These are phyloP conservation scores for Gigaspora rosea DNA, from an alignment of 192 early-diverging fungal species.

Conservation along the genomic window DNA sequence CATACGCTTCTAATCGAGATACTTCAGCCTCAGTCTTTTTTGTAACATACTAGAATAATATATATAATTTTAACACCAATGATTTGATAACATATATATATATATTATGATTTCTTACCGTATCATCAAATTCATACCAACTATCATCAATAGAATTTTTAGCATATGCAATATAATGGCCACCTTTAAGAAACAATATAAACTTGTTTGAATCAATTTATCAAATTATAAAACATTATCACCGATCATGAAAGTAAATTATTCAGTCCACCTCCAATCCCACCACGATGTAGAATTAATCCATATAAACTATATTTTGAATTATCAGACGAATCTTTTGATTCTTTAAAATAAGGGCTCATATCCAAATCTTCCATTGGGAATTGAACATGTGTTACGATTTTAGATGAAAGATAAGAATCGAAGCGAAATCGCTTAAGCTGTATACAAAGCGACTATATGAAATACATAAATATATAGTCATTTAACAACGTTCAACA, in stretches of 20 bases:
- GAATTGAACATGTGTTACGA: slow-evolving; percentile 48
- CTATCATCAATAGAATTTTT: slow-evolving; percentile 38
- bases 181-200: slow-evolving; percentile 27
- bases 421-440: slow-evolving; percentile 47
- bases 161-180: slow-evolving; percentile 46
- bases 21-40: slow-evolving; percentile 40
- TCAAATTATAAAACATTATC: background rate
- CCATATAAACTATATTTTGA: slow-evolving; percentile 45
- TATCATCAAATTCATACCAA: slow-evolving; percentile 53
- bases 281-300: slow-evolving; percentile 43
- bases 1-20: slow-evolving; percentile 45
- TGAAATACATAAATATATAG: background rate
- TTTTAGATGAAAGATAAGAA: slow-evolving; percentile 42
- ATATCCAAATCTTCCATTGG: slow-evolving; percentile 49
- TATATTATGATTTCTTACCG: slow-evolving; percentile 34
- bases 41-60: slow-evolving; percentile 36
- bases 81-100: too few species aligned
- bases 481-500: background rate
- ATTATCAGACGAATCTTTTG: background rate
- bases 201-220: background rate
- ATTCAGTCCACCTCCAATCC: slow-evolving; percentile 37
- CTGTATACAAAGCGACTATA: slow-evolving; percentile 42
- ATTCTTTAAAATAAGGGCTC: slow-evolving; percentile 42
- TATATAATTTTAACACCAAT: background rate
- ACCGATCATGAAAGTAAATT: too few species aligned